Evolutionary conservation across 768 basidiomycete genomes (phyloP).

Genomic region (Pleurotus djamor): DNA sequence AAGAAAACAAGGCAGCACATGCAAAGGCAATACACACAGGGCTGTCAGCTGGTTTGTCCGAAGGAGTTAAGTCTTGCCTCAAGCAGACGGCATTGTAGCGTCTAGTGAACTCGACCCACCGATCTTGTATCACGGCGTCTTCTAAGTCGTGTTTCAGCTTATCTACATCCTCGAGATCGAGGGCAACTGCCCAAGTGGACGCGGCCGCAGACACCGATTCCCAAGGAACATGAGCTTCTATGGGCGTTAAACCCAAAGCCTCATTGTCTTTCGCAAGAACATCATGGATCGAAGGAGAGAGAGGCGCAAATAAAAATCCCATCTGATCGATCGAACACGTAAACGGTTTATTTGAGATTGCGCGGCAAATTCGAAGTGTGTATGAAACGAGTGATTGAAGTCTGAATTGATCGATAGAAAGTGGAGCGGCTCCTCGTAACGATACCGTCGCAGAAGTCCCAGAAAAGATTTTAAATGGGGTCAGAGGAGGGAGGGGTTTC

Average conservation of each 20-base stretch:
- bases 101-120: conserved; percentile 73
- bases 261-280: conserved; percentile 14
- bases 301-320: conserved; percentile 68
- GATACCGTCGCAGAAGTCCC: conserved; percentile 40
- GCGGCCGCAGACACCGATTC: conserved; percentile 51
- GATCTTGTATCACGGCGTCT: conserved; percentile 75
- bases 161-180: conserved; percentile 35
- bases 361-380: conserved; percentile 60
- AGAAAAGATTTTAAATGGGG: conserved; percentile 57
- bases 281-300: conserved; percentile 37
- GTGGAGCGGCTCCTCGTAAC: conserved; percentile 43
- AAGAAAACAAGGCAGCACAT: not conserved
- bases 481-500: conserved; percentile 58
- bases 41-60: conserved; percentile 67
- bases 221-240: conserved; percentile 62
- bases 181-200: conserved; percentile 46
- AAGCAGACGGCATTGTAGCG: conserved; percentile 59
- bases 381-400: conserved; percentile 53
- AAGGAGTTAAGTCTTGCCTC: conserved; percentile 67
- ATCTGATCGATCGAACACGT: conserved; percentile 51
- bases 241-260: conserved; percentile 22
- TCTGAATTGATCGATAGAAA: conserved; percentile 45
- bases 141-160: conserved; percentile 42
- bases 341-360: conserved; percentile 67
- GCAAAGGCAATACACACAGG: conserved; percentile 40